These are phyloP conservation scores for Arachnopeziza araneosa DNA, from an alignment of 2,329 filamentous ascomycete genomes.

Conservation along the genomic window DNA sequence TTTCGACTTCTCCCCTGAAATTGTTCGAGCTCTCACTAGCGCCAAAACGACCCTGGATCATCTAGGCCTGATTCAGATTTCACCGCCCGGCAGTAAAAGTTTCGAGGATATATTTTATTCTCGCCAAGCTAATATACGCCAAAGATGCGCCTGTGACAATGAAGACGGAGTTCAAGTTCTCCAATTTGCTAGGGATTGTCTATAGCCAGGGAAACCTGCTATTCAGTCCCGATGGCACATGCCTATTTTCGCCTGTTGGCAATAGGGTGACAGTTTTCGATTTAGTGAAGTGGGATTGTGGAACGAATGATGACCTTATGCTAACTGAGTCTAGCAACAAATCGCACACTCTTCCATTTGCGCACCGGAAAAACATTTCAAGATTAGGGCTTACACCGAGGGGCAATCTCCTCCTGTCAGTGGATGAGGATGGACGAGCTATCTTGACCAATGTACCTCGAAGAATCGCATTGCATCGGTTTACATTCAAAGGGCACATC, in stretches of 20 bases:
- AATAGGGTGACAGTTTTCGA: slow-evolving; percentile 96
- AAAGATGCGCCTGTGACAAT: slow-evolving; percentile 47
- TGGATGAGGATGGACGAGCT: slow-evolving; percentile 91
- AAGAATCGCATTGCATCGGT: slow-evolving; percentile 84
- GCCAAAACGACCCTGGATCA: background rate
- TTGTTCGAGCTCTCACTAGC: background rate
- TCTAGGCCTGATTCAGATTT: background rate
- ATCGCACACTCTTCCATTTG: slow-evolving; percentile 80
- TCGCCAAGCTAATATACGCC: background rate
- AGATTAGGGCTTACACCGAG: slow-evolving; percentile 82
- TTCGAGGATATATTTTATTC: background rate
- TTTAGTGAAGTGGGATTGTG: slow-evolving; percentile 68
- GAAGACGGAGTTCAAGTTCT: slow-evolving; percentile 99
- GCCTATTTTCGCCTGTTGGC: slow-evolving; percentile 91
- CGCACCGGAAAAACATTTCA: slow-evolving; percentile 89
- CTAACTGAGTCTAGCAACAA: slow-evolving; percentile 58
- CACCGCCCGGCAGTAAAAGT: background rate
- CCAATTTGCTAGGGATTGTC: slow-evolving; percentile 95
- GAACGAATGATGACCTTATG: background rate
- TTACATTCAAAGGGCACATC: slow-evolving; percentile 83
- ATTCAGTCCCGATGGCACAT: slow-evolving; percentile 93
- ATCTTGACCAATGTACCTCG: slow-evolving; percentile 88
- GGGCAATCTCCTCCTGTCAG: slow-evolving; percentile 85
- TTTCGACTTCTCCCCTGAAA: background rate
- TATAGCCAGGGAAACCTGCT: slow-evolving; percentile 97